Percentiles rank a stretch among this genome's conserved stretches.
Evolutionary conservation across 2,329 filamentous ascomycete species (phyloP).

Genomic region (Raffaelea ambrosiae): DNA sequence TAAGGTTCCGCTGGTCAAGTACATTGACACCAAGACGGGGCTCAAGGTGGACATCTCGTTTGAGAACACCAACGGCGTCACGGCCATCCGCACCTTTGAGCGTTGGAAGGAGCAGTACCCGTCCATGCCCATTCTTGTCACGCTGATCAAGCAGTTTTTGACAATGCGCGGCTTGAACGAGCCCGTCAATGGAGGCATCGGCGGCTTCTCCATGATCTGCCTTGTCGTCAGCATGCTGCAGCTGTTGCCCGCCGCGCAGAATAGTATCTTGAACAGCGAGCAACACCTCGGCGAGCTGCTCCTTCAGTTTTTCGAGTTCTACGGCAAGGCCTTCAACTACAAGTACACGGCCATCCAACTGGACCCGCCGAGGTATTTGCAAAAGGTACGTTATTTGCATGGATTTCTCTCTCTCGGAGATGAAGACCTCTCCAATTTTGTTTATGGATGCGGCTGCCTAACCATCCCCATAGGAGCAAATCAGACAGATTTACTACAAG

Average conservation of each 20-base stretch:
- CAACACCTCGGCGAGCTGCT: conserved; percentile 72
- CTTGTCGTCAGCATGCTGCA: conserved; percentile 85
- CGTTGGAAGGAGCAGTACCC: conserved; percentile 74
- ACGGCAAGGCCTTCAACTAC: conserved; percentile 74
- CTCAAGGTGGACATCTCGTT: conserved; percentile 91
- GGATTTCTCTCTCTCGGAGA: not conserved
- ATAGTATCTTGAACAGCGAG: conserved; percentile 46
- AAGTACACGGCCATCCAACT: conserved; percentile 64
- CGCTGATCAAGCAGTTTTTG: conserved; percentile 86
- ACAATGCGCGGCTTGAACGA: conserved; percentile 87
- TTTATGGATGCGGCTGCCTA: too few species aligned
- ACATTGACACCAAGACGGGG: conserved; percentile 66
- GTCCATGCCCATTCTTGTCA: conserved; percentile 77
- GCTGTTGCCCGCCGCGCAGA: conserved; percentile 63
- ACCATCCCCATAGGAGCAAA: too few species aligned
- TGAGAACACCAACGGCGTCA: conserved; percentile 76
- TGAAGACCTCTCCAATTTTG: too few species aligned
- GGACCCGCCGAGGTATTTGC: conserved; percentile 63
- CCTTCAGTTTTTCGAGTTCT: conserved; percentile 82
- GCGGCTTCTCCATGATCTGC: conserved; percentile 91
- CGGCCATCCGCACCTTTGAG: conserved; percentile 72
- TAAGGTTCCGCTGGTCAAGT: conserved; percentile 89
- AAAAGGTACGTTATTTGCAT: conserved; percentile 52
- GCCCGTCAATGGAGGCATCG: conserved; percentile 81
- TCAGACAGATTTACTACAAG: conserved; percentile 43